phyloP scores from a whole-genome alignment of 805 yeast genomes.

The Naumovozyma castellii region DNA sequence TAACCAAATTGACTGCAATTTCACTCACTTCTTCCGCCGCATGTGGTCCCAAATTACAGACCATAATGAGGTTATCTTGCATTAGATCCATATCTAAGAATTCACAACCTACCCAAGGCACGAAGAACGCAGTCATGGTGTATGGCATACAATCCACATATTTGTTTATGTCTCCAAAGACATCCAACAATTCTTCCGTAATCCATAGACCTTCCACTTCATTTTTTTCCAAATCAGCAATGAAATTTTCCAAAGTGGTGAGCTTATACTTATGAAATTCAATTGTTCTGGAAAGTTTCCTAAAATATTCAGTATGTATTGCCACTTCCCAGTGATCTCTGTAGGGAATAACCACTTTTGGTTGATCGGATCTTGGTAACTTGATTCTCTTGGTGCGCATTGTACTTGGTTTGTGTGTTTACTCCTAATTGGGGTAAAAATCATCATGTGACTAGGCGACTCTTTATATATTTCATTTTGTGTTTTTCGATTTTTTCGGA shows the following conservation, averaged over 20 bases:
- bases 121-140: slow-evolving; percentile 39
- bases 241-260: slow-evolving; percentile 35
- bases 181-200: slow-evolving; percentile 42
- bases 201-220: slow-evolving; percentile 46
- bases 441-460: too few relatives aligned
- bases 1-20: slow-evolving; percentile 47
- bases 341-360: slow-evolving; percentile 28
- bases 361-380: too few relatives aligned
- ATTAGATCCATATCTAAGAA: slow-evolving; percentile 40
- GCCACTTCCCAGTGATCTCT: slow-evolving; percentile 36
- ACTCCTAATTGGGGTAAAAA: too few relatives aligned
- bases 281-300: slow-evolving; percentile 24
- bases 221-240: slow-evolving; percentile 32
- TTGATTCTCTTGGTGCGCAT: too few relatives aligned
- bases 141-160: slow-evolving; percentile 41
- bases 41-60: slow-evolving; percentile 53
- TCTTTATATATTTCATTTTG: too few relatives aligned
- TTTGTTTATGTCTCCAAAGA: slow-evolving; percentile 35
- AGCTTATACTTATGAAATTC: slow-evolving; percentile 34
- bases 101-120: slow-evolving; percentile 57
- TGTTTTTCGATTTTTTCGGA: too few relatives aligned
- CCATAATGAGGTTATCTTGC: slow-evolving; percentile 36
- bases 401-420: too few relatives aligned
- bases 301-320: slow-evolving; percentile 37
- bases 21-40: slow-evolving; percentile 69